phyloP scores from a whole-genome alignment of 331 rosid genomes.

The Stylosanthes scabra region DNA sequence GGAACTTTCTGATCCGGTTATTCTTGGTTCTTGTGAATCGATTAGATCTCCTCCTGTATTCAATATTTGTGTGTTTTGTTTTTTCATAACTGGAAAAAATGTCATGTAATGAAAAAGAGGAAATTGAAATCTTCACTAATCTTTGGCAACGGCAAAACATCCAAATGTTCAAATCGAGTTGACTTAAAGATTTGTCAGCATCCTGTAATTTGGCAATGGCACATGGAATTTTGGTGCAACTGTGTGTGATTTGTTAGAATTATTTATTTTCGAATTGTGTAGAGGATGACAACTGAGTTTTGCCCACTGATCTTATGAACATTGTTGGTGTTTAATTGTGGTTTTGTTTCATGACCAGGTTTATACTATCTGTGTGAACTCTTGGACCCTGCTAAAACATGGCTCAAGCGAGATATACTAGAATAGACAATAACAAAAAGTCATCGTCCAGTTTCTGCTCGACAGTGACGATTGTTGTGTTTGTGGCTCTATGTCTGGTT shows the following conservation, averaged over 20 bases:
- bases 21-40: not conserved
- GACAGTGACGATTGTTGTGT: conserved; percentile 82
- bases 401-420: conserved; percentile 78
- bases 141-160: not conserved
- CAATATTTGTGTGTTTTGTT: not conserved
- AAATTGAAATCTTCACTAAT: not conserved
- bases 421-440: conserved; percentile 73
- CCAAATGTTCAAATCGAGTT: not conserved
- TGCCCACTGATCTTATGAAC: not conserved
- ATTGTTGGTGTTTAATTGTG: conserved; percentile 33
- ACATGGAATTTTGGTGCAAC: not conserved
- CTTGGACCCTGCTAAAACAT: conserved; percentile 39
- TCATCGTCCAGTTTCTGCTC: conserved; percentile 79
- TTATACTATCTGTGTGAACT: conserved; percentile 35
- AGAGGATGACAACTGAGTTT: not conserved
- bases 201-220: no score
- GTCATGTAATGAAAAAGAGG: no score
- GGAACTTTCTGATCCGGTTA: conserved; percentile 2
- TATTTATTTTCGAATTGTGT: not conserved
- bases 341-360: conserved; percentile 53
- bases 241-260: not conserved
- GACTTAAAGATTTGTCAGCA: not conserved
- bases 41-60: conserved; percentile 28
- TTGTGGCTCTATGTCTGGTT: conserved; percentile 90
- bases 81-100: not conserved